Percentiles rank a stretch among this genome's conserved stretches.
phyloP scores from a whole-genome alignment of 768 basidiomycete species.

The Tricholomella constricta region DNA sequence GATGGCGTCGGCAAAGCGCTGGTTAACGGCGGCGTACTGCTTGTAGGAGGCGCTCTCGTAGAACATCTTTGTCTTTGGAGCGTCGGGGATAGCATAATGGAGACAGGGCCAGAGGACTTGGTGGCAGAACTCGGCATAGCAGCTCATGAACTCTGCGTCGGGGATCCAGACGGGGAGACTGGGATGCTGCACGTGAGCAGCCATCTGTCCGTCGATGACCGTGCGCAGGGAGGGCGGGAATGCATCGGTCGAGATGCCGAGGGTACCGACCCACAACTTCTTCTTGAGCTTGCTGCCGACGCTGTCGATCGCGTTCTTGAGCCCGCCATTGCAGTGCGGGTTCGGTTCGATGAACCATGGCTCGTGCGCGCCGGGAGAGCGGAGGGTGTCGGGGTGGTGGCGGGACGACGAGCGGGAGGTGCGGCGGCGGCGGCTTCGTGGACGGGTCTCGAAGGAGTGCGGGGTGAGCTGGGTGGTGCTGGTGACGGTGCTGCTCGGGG shows the following conservation, averaged over 20 bases:
- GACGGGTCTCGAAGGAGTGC: slow-evolving; percentile 11
- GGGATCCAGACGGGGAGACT: slow-evolving; percentile 76
- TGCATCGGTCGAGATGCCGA: slow-evolving; percentile 70
- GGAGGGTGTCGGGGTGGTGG: slow-evolving; percentile 32
- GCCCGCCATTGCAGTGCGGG: slow-evolving; percentile 77
- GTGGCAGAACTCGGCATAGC: slow-evolving; percentile 88
- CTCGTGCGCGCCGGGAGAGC: slow-evolving; percentile 21
- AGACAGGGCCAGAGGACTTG: slow-evolving; percentile 89
- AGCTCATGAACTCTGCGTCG: slow-evolving; percentile 73
- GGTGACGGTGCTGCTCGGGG: slow-evolving; percentile 23
- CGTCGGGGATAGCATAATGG: slow-evolving; percentile 86
- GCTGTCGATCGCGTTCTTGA: slow-evolving; percentile 80
- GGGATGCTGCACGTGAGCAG: slow-evolving; percentile 33
- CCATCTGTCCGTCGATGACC: slow-evolving; percentile 54
- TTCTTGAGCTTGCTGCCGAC: slow-evolving; percentile 54
- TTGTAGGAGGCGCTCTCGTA: slow-evolving; percentile 81
- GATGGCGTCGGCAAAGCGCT: slow-evolving; percentile 86
- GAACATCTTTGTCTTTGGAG: slow-evolving; percentile 80
- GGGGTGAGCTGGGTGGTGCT: slow-evolving; percentile 11
- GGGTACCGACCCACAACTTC: slow-evolving; percentile 68
- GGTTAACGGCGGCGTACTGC: slow-evolving; percentile 88
- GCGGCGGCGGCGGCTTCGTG: slow-evolving; percentile 46
- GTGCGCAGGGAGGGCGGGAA: slow-evolving; percentile 57
- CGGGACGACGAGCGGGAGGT: slow-evolving; percentile 55
- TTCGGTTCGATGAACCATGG: slow-evolving; percentile 56